These are phyloP conservation scores for Fusarium tupiense DNA, from an alignment of 2,329 filamentous ascomycete genomes.

Conservation along the genomic window DNA sequence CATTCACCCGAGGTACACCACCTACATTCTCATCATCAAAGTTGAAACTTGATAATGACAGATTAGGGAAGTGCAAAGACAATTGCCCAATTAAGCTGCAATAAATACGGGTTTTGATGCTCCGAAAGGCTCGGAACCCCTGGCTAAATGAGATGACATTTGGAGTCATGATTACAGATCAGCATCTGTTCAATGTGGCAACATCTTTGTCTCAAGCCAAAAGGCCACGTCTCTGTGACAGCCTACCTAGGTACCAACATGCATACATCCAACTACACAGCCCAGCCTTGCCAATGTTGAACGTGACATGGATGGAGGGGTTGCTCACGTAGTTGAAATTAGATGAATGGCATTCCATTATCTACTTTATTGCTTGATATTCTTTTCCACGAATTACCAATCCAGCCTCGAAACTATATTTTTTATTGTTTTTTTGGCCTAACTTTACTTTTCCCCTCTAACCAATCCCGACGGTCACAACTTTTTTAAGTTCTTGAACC, in stretches of 20 bases:
- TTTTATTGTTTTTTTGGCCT: background rate
- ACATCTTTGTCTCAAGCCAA: slow-evolving; percentile 21
- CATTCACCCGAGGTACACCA: background rate
- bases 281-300: slow-evolving; percentile 12
- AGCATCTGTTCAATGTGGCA: slow-evolving; percentile 20
- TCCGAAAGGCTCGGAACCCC: slow-evolving; percentile 21
- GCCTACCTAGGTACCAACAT: background rate
- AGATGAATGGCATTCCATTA: background rate
- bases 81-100: slow-evolving; percentile 31
- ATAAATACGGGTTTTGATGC: slow-evolving; percentile 25
- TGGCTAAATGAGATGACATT: slow-evolving; percentile 3
- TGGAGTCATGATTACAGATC: background rate
- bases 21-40: background rate
- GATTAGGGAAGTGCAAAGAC: slow-evolving; percentile 17
- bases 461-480: background rate
- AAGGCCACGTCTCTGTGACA: slow-evolving; percentile 20
- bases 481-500: background rate
- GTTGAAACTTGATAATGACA: background rate
- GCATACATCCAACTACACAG: background rate
- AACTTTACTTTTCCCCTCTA: background rate
- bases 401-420: background rate
- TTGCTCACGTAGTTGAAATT: background rate
- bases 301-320: background rate
- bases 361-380: slow-evolving; percentile 14
- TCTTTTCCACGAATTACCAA: slow-evolving; percentile 16